Evolutionary conservation across 495 filamentous ascomycete species (phyloP).

Genomic region (Aspergillus diversus): DNA sequence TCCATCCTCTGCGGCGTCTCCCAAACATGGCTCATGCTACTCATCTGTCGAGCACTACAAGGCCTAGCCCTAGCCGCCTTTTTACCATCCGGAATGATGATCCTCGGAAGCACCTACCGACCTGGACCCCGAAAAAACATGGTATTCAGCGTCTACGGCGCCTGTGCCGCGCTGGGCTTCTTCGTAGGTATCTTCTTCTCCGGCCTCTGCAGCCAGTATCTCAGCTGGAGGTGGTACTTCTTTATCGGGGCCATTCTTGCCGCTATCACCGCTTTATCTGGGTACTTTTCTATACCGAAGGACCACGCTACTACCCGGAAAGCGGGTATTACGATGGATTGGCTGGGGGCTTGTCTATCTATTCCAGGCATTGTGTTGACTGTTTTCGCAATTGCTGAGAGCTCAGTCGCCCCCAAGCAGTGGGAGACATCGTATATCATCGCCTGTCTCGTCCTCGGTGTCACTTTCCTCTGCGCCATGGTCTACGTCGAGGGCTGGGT

Average conservation of each 20-base stretch:
- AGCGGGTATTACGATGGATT: conserved; percentile 66
- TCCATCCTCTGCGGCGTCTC: conserved; percentile 75
- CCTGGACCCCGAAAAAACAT: conserved; percentile 86
- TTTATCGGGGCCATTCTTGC: conserved; percentile 68
- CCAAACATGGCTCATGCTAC: conserved; percentile 69
- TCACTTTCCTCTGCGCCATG: conserved; percentile 42
- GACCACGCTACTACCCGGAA: conserved; percentile 57
- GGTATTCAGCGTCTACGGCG: conserved; percentile 80
- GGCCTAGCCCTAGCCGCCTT: conserved; percentile 81
- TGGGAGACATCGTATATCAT: conserved; percentile 78
- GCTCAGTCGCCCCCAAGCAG: conserved; percentile 65
- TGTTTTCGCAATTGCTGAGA: conserved; percentile 80
- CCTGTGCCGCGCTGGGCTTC: conserved; percentile 77
- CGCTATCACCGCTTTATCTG: conserved; percentile 52
- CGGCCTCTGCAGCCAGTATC: conserved; percentile 65
- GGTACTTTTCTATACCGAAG: conserved; percentile 68
- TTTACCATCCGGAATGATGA: conserved; percentile 75
- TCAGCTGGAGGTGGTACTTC: conserved; percentile 79
- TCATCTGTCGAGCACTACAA: conserved; percentile 75
- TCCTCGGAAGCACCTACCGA: conserved; percentile 79
- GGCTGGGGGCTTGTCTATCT: conserved; percentile 66
- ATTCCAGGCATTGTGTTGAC: conserved; percentile 69
- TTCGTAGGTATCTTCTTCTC: conserved; percentile 82
- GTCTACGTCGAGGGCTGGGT: conserved; percentile 81
- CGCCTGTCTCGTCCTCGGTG: conserved; percentile 62